phyloP scores from a whole-genome alignment of 2,329 filamentous ascomycete species.

The Davidsoniella australis region DNA sequence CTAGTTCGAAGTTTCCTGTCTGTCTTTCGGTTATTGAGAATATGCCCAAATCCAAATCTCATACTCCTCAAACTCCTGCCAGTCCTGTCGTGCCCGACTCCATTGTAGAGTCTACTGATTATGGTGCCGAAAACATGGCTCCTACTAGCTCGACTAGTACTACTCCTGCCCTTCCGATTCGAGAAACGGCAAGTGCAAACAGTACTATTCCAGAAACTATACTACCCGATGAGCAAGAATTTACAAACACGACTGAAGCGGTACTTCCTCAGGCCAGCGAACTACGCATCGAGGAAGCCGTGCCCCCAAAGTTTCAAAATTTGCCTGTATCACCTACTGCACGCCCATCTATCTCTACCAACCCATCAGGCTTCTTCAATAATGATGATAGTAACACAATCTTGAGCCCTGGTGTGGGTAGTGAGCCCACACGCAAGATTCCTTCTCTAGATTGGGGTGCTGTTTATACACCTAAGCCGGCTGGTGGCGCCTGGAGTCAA shows the following conservation, averaged over 20 bases:
- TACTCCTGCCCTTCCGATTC: no score
- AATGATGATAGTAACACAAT: background rate
- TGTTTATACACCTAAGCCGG: slow-evolving; percentile 11
- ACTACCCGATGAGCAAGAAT: no score
- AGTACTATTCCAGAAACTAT: no score
- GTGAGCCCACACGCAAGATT: slow-evolving; percentile 1
- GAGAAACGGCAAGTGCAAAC: no score
- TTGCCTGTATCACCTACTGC: slow-evolving; percentile 1
- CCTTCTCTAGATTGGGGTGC: slow-evolving; percentile 10
- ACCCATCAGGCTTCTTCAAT: background rate
- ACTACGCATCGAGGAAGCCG: no score
- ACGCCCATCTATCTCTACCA: background rate
- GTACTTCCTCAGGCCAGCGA: no score
- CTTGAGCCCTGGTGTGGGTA: background rate
- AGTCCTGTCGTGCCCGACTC: no score
- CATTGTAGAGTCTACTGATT: no score
- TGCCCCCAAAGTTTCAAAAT: background rate
- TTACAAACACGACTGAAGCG: no score
- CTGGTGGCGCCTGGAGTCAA: slow-evolving; percentile 10
- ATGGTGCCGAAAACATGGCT: no score
- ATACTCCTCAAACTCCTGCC: background rate
- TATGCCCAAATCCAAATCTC: background rate
- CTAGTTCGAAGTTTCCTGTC: slow-evolving; percentile 8
- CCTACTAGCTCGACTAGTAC: no score
- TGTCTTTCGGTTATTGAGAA: slow-evolving; percentile 8